Conservation (phyloP, 202 grass and related monocot genomes). For the Musa balbisiana region DNA sequence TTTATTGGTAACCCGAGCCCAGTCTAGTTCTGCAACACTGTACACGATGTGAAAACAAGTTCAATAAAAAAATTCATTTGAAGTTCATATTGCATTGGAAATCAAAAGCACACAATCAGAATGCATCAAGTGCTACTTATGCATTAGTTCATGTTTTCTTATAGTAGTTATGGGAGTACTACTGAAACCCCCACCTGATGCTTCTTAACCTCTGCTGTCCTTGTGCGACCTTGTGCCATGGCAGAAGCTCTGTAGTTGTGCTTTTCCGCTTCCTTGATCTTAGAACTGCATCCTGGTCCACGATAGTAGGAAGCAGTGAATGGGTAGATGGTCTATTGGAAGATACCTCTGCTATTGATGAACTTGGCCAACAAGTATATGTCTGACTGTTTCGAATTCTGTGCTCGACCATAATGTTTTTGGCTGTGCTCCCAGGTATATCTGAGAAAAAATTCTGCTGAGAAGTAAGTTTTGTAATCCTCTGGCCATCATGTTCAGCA, state of each 20-base stretch:
- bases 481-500: slow-evolving; percentile 42
- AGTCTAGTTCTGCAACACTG: slow-evolving; percentile 25
- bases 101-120: slow-evolving; percentile 29
- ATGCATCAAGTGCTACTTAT: slow-evolving; percentile 15
- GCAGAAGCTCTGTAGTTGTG: slow-evolving; percentile 27
- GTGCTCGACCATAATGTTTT: slow-evolving; percentile 37
- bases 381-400: slow-evolving; percentile 44
- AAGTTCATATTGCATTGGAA: not conserved
- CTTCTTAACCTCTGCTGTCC: slow-evolving; percentile 39
- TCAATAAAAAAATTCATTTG: slow-evolving; percentile 1
- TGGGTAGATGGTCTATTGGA: slow-evolving; percentile 14
- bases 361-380: slow-evolving; percentile 34
- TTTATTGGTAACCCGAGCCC: slow-evolving; percentile 18
- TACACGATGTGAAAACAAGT: no score
- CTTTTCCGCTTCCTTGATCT: slow-evolving; percentile 84
- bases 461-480: slow-evolving; percentile 22
- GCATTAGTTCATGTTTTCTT: not conserved
- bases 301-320: slow-evolving; percentile 1
- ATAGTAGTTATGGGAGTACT: no score
- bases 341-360: slow-evolving; percentile 18
- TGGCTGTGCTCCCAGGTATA: slow-evolving; percentile 51
- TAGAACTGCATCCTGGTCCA: slow-evolving; percentile 11
- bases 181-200: slow-evolving; percentile 45
- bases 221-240: slow-evolving; percentile 77
- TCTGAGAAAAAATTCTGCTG: slow-evolving; percentile 57